These are phyloP conservation scores for Cutaneotrichosporon dermatis DNA, from an alignment of 1,284 basidiomycete species.

Conservation along the genomic window DNA sequence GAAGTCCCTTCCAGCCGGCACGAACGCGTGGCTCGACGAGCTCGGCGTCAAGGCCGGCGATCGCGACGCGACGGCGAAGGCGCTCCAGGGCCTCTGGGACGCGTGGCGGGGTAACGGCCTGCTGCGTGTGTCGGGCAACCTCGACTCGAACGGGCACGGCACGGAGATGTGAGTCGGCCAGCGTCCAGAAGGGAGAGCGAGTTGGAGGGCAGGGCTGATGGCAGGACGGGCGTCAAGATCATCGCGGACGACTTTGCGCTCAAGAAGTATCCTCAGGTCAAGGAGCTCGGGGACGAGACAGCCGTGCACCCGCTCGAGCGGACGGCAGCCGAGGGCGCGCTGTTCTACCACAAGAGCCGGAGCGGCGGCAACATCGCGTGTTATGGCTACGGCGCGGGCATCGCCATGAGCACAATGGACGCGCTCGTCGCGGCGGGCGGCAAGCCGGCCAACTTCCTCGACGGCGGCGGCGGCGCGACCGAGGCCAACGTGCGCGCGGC, in stretches of 20 bases:
- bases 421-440: slow-evolving; percentile 22
- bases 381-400: slow-evolving; percentile 23
- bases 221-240: slow-evolving; percentile 7
- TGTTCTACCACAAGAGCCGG: slow-evolving; percentile 22
- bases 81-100: slow-evolving; percentile 13
- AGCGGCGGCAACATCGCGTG: slow-evolving; percentile 20
- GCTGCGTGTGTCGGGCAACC: slow-evolving; percentile 12
- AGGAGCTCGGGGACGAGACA: slow-evolving; percentile 1
- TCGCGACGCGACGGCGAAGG: slow-evolving; percentile 1
- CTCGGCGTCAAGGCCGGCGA: slow-evolving; percentile 10
- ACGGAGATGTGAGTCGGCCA: slow-evolving; percentile 5
- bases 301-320: slow-evolving; percentile 15
- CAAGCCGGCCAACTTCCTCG: slow-evolving; percentile 29
- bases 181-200: no score
- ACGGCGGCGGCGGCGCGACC: slow-evolving; percentile 32
- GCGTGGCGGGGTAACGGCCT: slow-evolving; percentile 18
- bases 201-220: background rate
- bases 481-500: slow-evolving; percentile 26
- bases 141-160: slow-evolving; percentile 7
- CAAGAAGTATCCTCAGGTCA: slow-evolving; percentile 2
- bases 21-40: slow-evolving; percentile 9
- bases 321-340: slow-evolving; percentile 12
- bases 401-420: slow-evolving; percentile 29
- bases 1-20: slow-evolving; percentile 5
- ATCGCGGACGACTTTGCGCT: slow-evolving; percentile 16